Percentiles rank a stretch among this genome's conserved stretches.
These are phyloP conservation scores for Mycena olivaceomarginata DNA, from an alignment of 768 basidiomycete genomes.

Conservation along the genomic window DNA sequence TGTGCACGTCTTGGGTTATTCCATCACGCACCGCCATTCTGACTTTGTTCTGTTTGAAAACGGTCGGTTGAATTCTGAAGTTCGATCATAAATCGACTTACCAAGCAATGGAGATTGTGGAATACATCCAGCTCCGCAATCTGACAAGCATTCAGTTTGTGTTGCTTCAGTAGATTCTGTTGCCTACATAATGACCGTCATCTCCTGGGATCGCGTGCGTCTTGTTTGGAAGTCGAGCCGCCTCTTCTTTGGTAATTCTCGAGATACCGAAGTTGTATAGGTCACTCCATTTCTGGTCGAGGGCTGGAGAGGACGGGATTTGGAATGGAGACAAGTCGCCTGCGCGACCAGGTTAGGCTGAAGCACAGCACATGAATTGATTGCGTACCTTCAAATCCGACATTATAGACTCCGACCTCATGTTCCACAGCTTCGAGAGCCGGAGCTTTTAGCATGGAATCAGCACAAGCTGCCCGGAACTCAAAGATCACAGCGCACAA, in stretches of 20 bases:
- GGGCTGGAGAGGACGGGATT: conserved; percentile 17
- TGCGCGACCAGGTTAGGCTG: background rate
- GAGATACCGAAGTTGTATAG: conserved; percentile 40
- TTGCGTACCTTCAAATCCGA: conserved; percentile 14
- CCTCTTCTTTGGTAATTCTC: conserved; percentile 38
- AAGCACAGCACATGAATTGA: background rate
- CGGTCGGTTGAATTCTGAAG: background rate
- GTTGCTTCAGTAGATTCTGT: too few species aligned
- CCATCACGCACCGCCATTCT: conserved; percentile 34
- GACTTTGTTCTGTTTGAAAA: conserved; percentile 33
- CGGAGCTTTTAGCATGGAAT: conserved; percentile 17
- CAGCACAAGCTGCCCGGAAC: background rate
- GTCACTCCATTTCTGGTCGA: conserved; percentile 36
- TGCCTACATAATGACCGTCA: conserved; percentile 33
- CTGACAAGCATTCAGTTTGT: background rate
- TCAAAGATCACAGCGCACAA: background rate
- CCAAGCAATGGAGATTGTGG: conserved; percentile 38
- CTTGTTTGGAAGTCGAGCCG: conserved; percentile 43
- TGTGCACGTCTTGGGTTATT: too few species aligned
- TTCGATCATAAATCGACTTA: background rate
- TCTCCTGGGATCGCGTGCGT: conserved; percentile 40
- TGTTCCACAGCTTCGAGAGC: conserved; percentile 34
- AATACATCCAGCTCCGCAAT: conserved; percentile 41
- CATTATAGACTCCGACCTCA: conserved; percentile 34
- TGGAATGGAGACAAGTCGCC: conserved; percentile 39